These are phyloP conservation scores for Termitomyces sp. DNA, from an alignment of 768 basidiomycete species.

Conservation along the genomic window DNA sequence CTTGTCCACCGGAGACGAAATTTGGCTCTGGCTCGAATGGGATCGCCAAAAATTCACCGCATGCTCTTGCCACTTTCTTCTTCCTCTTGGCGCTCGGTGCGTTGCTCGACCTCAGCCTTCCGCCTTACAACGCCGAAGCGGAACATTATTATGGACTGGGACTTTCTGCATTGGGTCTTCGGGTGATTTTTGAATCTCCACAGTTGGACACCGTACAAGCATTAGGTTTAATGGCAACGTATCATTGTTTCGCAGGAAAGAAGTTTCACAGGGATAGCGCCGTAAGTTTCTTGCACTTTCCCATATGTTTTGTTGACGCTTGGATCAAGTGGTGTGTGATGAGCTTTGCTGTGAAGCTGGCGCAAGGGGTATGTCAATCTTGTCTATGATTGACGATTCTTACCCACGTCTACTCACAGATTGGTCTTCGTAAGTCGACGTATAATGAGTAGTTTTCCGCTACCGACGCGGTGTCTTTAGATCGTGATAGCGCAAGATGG, in stretches of 20 bases:
- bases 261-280: slow-evolving; percentile 40
- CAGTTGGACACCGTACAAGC: slow-evolving; percentile 53
- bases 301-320: slow-evolving; percentile 3
- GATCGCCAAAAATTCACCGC: slow-evolving; percentile 24
- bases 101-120: slow-evolving; percentile 45
- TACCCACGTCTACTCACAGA: slow-evolving; percentile 16
- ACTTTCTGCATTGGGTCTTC: slow-evolving; percentile 45
- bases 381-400: background rate
- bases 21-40: background rate
- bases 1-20: background rate
- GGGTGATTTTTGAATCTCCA: slow-evolving; percentile 47
- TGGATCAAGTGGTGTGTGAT: slow-evolving; percentile 40
- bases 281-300: slow-evolving; percentile 22
- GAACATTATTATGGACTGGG: slow-evolving; percentile 57
- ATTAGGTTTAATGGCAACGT: slow-evolving; percentile 51
- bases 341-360: slow-evolving; percentile 53
- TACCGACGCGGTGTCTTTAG: slow-evolving; percentile 12
- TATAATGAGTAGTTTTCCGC: background rate
- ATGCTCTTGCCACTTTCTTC: slow-evolving; percentile 48
- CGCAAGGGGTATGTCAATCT: slow-evolving; percentile 40
- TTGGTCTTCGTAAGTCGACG: slow-evolving; percentile 34
- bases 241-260: slow-evolving; percentile 50
- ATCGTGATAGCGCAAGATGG: slow-evolving; percentile 37
- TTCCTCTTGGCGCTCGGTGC: slow-evolving; percentile 60
- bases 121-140: slow-evolving; percentile 52